Conservation (phyloP, 257 asterid species). For the Solanum megistacrolobum region DNA sequence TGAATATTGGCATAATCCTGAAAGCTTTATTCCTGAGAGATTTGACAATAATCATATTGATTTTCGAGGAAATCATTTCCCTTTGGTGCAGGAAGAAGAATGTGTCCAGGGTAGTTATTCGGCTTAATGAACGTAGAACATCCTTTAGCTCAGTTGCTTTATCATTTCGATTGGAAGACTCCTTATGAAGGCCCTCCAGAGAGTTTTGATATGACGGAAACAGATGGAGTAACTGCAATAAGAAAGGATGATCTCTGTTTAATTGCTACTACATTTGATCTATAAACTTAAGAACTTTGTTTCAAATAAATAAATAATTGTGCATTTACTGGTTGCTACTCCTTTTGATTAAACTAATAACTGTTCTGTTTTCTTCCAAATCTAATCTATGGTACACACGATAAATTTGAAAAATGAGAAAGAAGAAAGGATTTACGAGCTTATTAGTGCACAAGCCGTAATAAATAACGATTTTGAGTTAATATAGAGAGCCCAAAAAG, state of each 20-base stretch:
- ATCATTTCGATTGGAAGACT: background rate
- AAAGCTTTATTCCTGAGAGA: constrained; percentile 15
- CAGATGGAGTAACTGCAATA: background rate
- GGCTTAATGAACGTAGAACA: constrained; percentile 12
- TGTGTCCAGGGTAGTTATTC: constrained; percentile 12
- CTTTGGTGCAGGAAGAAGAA: constrained; percentile 14
- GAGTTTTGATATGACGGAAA: background rate
- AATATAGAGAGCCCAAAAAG: background rate
- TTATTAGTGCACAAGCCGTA: constrained; percentile 47
- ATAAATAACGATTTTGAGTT: background rate
- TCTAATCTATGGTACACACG: background rate
- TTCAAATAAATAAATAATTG: background rate
- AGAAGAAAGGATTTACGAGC: constrained; percentile 16
- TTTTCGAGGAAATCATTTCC: constrained; percentile 23
- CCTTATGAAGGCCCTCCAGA: background rate
- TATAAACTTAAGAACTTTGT: background rate
- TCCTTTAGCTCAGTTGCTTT: background rate
- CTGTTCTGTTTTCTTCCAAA: no score
- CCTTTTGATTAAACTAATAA: no score
- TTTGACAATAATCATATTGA: constrained; percentile 3
- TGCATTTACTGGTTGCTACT: no score
- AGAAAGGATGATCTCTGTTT: background rate
- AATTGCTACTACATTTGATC: background rate
- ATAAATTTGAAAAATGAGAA: background rate
- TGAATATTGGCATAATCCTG: constrained; percentile 8